Conservation (phyloP, 169 alveolate genomes). For the Babesia ovata region DNA sequence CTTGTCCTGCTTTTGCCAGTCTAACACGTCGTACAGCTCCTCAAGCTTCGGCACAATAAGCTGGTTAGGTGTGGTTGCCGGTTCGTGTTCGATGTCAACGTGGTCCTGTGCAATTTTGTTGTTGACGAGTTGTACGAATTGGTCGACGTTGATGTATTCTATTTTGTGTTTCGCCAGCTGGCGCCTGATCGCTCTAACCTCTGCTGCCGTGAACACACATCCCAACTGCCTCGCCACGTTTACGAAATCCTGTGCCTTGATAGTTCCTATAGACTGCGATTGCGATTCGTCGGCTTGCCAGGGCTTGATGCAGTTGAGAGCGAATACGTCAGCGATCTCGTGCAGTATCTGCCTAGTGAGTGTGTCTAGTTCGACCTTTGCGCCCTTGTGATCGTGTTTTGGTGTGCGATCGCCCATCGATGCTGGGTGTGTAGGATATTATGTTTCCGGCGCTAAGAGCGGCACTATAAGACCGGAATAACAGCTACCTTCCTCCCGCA, state of each 20-base stretch:
- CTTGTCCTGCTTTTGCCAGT: conserved; percentile 58
- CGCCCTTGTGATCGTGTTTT: neutral
- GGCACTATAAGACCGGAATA: no score
- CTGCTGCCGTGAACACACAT: conserved; percentile 56
- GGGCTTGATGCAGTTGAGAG: conserved; percentile 62
- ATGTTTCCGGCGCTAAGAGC: no score
- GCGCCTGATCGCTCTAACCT: conserved; percentile 33
- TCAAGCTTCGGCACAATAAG: conserved; percentile 24
- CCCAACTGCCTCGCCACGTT: conserved; percentile 65
- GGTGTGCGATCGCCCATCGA: neutral
- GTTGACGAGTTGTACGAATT: conserved; percentile 58
- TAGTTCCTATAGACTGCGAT: conserved; percentile 21
- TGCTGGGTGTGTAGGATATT: neutral
- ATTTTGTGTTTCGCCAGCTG: conserved; percentile 29
- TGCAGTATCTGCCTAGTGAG: conserved; percentile 27
- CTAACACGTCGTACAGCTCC: conserved; percentile 49
- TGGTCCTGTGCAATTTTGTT: conserved; percentile 56
- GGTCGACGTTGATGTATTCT: conserved; percentile 50
- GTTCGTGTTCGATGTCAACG: conserved; percentile 16
- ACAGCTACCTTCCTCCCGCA: no score
- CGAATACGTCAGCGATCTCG: conserved; percentile 49
- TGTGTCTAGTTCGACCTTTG: conserved; percentile 12
- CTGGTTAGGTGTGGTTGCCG: conserved; percentile 36
- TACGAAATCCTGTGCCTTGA: conserved; percentile 44
- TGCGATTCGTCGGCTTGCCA: conserved; percentile 38